These are phyloP conservation scores for Closterium sp. DNA, from an alignment of 139 green algal species.

Conservation along the genomic window DNA sequence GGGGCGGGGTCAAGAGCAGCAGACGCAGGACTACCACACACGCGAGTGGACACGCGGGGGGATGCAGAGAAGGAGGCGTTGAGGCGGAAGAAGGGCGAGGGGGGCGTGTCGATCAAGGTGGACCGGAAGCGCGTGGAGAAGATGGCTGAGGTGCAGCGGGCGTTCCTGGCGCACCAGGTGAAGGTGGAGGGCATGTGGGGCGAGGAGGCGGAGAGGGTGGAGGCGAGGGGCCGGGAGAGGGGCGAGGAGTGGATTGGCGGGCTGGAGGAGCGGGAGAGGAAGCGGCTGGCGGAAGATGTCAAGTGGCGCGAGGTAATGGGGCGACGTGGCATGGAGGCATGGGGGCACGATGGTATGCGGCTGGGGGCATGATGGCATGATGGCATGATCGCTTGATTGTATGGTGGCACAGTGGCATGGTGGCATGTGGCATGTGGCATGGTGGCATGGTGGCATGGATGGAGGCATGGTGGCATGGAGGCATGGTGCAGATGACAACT, in stretches of 20 bases:
- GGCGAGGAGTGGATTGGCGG: not conserved
- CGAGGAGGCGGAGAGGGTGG: not conserved
- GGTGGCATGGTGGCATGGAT: not conserved
- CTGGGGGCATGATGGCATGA: too few species aligned
- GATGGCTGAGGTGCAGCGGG: not conserved
- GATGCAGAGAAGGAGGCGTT: not conserved
- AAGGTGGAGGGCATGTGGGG: not conserved
- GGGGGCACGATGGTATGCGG: too few species aligned
- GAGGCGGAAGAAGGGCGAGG: not conserved
- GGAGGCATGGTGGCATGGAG: not conserved
- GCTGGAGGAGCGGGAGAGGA: not conserved
- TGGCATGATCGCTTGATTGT: not conserved
- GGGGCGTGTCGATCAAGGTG: not conserved
- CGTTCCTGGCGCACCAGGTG: not conserved
- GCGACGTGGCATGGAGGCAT: too few species aligned
- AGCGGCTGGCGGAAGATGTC: not conserved
- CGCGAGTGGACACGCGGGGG: not conserved
- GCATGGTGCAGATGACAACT: not conserved
- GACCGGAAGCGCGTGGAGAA: not conserved
- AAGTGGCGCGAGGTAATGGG: not conserved
- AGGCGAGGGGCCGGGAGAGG: not conserved
- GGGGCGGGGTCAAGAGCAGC: not conserved
- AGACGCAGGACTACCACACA: not conserved
- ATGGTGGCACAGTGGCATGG: not conserved
- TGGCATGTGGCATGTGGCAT: not conserved